These are phyloP conservation scores for Vaccinium darrowii DNA, from an alignment of 148 eudicot genomes.

Conservation along the genomic window DNA sequence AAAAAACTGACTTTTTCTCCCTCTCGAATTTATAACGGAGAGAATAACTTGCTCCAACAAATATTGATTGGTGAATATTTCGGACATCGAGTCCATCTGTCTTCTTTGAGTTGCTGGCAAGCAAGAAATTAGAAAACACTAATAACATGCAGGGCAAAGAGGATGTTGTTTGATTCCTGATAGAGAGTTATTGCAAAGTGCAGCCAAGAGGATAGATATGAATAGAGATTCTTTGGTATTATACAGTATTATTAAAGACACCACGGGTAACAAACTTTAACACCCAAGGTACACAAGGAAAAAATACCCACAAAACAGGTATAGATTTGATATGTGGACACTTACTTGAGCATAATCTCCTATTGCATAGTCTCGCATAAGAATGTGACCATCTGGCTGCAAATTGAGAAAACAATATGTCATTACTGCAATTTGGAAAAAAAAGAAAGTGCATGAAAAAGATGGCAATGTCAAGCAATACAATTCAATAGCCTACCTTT, in stretches of 20 bases:
- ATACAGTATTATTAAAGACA: not conserved
- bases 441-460: not conserved
- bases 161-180: not conserved
- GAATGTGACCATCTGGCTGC: constrained; percentile 49
- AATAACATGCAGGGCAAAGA: too few relatives aligned
- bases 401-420: constrained; percentile 7
- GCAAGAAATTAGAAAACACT: not conserved
- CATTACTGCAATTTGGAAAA: not conserved
- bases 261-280: not conserved
- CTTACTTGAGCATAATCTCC: constrained; percentile 51
- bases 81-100: not conserved
- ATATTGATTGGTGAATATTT: not conserved
- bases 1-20: not conserved
- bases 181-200: not conserved
- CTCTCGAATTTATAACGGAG: not conserved
- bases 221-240: not conserved
- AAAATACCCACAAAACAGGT: not conserved
- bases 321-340: not conserved
- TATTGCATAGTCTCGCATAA: constrained; percentile 44
- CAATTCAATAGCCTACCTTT: constrained; percentile 26
- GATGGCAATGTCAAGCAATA: not conserved
- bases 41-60: not conserved
- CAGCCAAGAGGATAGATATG: not conserved
- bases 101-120: not conserved
- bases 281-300: not conserved